Base-by-base conservation (phyloP, 306 rosid genomes). In the Argentina anserina region DNA sequence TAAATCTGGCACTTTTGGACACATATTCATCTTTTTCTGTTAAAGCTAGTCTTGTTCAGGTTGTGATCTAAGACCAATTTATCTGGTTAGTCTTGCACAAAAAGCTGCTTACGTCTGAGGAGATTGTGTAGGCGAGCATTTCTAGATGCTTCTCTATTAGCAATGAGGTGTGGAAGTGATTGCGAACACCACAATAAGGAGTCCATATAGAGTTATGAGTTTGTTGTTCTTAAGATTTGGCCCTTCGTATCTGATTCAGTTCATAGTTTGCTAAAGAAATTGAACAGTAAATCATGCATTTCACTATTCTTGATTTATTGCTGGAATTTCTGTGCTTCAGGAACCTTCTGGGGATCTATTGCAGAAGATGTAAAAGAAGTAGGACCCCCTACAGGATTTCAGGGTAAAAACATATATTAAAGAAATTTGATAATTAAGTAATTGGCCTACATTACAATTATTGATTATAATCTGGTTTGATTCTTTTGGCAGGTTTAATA, bases 301-400 rank as follows among this genome's bases (percentile, higher is more conserved):
- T 3, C 21, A 10, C 1, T 6, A 23, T n/a, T 23, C 13, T 17
- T 69, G 59, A 68, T 68, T 29, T 47, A 31, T 28, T 46, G 21
- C 21, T 14, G 63, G 70, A 26, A 25, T 58, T 56, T 47, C 60
- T 75, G 4, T 69, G 34, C 17, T 63, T 49, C 81, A 94, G 97
- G 91, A 83, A 81, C 88, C 69, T 89, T 91, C 82, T 94, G 97
- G 98, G 92, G 79, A 34, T 59, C 83, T 47, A 26, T 94, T 73
- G 73, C 67, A 10, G 90, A 86, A 40, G 97, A 91, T 18, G 28
- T 82, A 66, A 76, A 58, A 42, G 88, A 87, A 58, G 91, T 82
- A 75, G 96, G 77, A 72, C 88, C 98, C 18, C 97, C 98, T 21
- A 89, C 97, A 2, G 96, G 98, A 70, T 94, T 94, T 81, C 97